Conservation (phyloP, 1,139 yeast species). For the Yamadazyma songkhlaensis region DNA sequence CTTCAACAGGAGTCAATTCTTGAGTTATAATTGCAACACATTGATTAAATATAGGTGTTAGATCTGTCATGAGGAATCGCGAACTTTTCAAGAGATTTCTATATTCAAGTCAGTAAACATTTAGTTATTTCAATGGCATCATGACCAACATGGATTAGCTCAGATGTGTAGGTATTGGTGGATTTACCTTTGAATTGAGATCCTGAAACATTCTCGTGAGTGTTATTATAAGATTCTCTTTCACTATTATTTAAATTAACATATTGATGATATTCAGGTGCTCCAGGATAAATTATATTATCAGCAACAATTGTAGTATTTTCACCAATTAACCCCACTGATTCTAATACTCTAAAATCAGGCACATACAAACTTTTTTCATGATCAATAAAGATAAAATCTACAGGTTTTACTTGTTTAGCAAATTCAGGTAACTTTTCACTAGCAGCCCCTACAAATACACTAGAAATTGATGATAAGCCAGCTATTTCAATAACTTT, state of each 20-base stretch:
- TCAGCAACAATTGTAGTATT: conserved; percentile 44
- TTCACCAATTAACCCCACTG: conserved; percentile 35
- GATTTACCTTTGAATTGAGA: conserved; percentile 22
- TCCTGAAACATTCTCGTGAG: conserved; percentile 7
- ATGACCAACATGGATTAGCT: conserved; percentile 17
- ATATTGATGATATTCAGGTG: conserved; percentile 39
- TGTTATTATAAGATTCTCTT: conserved; percentile 26
- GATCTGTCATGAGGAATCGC: conserved; percentile 41
- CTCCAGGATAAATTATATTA: conserved; percentile 34
- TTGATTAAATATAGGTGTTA: conserved; percentile 50
- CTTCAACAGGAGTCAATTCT: conserved; percentile 18
- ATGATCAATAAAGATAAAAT: conserved; percentile 44
- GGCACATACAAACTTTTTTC: conserved; percentile 37
- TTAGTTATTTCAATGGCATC: conserved; percentile 34
- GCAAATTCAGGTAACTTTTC: conserved; percentile 26
- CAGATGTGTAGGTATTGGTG: conserved; percentile 38
- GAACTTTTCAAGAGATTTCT: background rate
- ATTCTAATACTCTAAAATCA: conserved; percentile 42
- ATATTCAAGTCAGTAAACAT: background rate
- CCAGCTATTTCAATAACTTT: conserved; percentile 37
- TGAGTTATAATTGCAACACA: conserved; percentile 44
- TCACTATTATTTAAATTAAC: conserved; percentile 37
- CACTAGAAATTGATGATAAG: conserved; percentile 25
- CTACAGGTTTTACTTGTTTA: conserved; percentile 17
- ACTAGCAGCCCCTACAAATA: conserved; percentile 38